Conservation (phyloP, 257 asterid genomes). For the Scutellaria barbata region DNA sequence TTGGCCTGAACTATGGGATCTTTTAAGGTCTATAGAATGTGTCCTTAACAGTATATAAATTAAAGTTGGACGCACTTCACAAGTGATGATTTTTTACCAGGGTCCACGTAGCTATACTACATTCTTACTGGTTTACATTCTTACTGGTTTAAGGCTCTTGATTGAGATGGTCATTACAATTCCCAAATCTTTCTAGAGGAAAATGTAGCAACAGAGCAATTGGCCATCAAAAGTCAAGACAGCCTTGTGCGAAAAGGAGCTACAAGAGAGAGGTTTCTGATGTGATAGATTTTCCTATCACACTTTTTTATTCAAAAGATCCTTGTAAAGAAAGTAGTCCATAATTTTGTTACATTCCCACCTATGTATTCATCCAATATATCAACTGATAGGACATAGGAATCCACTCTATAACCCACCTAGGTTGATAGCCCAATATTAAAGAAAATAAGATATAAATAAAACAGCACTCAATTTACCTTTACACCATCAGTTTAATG, state of each 20-base stretch:
- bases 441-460: not conserved
- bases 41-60: not conserved
- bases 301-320: not conserved
- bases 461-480: not conserved
- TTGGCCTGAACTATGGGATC: slow-evolving; percentile 1
- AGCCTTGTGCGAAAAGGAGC: not conserved
- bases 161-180: not conserved
- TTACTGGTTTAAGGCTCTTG: not conserved
- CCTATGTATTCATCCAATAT: not conserved
- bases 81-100: not conserved
- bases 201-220: slow-evolving; percentile 14
- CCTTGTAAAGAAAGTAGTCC: slow-evolving; percentile 16
- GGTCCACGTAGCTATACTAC: not conserved
- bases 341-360: not conserved
- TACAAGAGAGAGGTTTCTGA: not conserved
- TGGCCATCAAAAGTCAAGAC: not conserved
- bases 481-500: not conserved
- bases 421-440: not conserved
- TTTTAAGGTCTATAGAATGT: not conserved
- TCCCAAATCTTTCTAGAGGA: not conserved
- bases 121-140: not conserved
- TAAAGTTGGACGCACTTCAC: not conserved
- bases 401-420: not conserved
- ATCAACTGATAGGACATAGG: not conserved
- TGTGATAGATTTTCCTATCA: slow-evolving; percentile 7